A percentile compares a stretch with the other conserved stretches of the same genome.
phyloP scores from a whole-genome alignment of 192 early-diverging fungal genomes.

The Umbelopsis sp. region DNA sequence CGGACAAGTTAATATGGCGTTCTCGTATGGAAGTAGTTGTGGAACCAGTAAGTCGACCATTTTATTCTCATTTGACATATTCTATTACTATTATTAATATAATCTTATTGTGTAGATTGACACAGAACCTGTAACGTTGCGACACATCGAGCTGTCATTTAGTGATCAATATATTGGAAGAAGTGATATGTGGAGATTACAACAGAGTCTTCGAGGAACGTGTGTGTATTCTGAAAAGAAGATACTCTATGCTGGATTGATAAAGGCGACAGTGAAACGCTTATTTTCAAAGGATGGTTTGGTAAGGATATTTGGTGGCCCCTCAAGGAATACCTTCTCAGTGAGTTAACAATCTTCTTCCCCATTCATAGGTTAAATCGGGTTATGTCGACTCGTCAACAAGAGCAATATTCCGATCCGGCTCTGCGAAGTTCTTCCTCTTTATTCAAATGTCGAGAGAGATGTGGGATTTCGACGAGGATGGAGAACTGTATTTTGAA shows the following conservation, averaged over 20 bases:
- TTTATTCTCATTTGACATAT: not conserved
- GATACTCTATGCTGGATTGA: conserved; percentile 66
- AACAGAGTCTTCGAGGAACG: conserved; percentile 64
- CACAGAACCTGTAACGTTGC: conserved; percentile 62
- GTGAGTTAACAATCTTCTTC: not conserved
- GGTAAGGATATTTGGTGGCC: conserved; percentile 33
- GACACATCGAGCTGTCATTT: conserved; percentile 85
- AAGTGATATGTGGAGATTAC: conserved; percentile 92
- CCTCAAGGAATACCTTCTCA: not conserved
- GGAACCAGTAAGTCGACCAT: conserved; percentile 4
- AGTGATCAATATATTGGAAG: conserved; percentile 90
- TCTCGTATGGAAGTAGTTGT: conserved; percentile 12
- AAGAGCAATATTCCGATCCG: conserved; percentile 88
- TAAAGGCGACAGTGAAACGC: conserved; percentile 79
- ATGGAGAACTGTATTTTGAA: conserved; percentile 94
- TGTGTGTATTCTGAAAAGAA: conserved; percentile 80
- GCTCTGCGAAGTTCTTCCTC: conserved; percentile 91
- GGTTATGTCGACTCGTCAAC: conserved; percentile 83
- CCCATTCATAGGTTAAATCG: conserved; percentile 59
- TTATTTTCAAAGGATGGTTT: conserved; percentile 68
- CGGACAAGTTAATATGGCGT: not conserved
- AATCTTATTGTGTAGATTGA: conserved; percentile 55
- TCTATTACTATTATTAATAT: not conserved
- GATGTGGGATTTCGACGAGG: conserved; percentile 98
- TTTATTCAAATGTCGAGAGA: conserved; percentile 96